Conservation (phyloP, 257 asterid species). For the Rauvolfia tetraphylla region DNA sequence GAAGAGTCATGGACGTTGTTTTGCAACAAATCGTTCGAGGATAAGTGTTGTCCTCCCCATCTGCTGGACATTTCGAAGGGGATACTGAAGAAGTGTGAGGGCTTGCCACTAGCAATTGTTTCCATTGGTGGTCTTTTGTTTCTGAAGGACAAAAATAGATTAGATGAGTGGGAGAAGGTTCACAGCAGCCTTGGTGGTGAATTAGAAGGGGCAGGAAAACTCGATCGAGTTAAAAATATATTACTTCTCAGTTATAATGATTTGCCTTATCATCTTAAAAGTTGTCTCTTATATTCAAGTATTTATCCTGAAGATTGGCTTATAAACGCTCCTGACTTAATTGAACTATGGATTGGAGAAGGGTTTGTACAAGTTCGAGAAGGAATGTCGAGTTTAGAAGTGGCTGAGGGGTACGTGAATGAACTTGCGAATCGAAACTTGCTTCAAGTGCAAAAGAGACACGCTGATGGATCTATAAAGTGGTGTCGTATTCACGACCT, state of each 20-base stretch:
- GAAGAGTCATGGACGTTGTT: conserved; percentile 6
- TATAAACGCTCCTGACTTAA: not conserved
- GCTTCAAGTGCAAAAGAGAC: not conserved
- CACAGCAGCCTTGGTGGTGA: not conserved
- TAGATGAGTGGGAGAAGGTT: conserved; percentile 6
- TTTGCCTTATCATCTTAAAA: not conserved
- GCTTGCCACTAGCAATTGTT: not conserved
- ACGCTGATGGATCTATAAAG: not conserved
- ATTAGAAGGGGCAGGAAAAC: not conserved
- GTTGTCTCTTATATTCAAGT: conserved; percentile 1
- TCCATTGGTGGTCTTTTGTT: not conserved
- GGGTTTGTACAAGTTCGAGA: not conserved
- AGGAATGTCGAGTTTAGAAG: not conserved
- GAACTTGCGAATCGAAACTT: conserved; percentile 7
- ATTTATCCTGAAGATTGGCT: conserved; percentile 10
- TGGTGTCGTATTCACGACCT: not conserved
- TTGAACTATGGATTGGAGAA: conserved; percentile 7
- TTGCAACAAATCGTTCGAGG: conserved; percentile 19
- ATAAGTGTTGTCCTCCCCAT: conserved; percentile 20
- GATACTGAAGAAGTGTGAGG: conserved; percentile 20
- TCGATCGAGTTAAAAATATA: not conserved
- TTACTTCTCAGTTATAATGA: conserved; percentile 10
- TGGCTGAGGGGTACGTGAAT: conserved; percentile 7
- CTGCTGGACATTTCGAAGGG: conserved; percentile 2
- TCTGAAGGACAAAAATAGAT: not conserved